Base-by-base conservation (phyloP, 2,329 filamentous ascomycete species). In the Sporothrix dimorphospora region DNA sequence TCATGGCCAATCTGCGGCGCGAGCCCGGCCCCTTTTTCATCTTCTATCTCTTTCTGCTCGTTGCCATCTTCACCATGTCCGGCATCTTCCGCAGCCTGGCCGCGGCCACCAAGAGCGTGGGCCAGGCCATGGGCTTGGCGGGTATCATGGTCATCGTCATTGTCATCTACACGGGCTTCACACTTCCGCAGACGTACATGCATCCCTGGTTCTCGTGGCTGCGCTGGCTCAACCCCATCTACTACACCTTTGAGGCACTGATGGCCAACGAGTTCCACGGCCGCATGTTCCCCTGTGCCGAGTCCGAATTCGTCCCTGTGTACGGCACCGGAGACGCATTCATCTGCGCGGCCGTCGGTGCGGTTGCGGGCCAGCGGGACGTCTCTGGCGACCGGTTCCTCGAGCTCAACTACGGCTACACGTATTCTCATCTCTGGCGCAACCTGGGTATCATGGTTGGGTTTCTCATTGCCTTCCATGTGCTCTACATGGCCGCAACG, bases 11-110 rank as follows among this genome's bases (percentile, higher is more conserved):
- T 75, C 84, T 98, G 34, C 88, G 92, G 71, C 87, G 92, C 70
- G 90, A 91, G 74, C 84, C 92, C 0, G 91, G 90, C 2, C 82
- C 90, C 0, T 97, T 96, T 85, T 97, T 97, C 85, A 91, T 94
- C 82, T 97, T 93, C 86, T 81, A 94, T 72, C 84, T 97, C 69
- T 88, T 95, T 78, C 91, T 89, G 1, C 93, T 95, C 81, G 80
- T 86, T 73, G 89, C 89, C 1, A 92, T 92, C 0, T 76, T 97
- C 77, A 86, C 88, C 74, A 96, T 96, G 92, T 94, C 91, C 51
- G 94, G 94, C 89, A 87, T 95, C 74, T 95, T 97, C 87, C 88
- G 93, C 70, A 91, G 89, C 8, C 92, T 97, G 75, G 93, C 87
- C n/a, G 90, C 91, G 0, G 82, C 91, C 0, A 94, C 93, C 2